Evolutionary conservation across 352 stramenopile genomes (phyloP).

Genomic region (Pythium dissotocum): DNA sequence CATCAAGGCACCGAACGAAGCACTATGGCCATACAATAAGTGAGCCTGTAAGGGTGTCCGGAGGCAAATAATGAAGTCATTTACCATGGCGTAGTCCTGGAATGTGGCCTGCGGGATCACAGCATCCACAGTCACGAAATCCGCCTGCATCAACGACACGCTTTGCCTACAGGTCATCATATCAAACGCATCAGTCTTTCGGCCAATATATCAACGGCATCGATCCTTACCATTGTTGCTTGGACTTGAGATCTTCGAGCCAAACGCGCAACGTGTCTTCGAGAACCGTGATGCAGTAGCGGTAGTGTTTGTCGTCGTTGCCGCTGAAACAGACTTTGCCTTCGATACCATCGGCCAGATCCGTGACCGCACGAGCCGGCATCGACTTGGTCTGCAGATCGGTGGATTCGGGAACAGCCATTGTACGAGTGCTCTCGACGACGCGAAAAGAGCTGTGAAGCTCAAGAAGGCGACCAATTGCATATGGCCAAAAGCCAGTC

Average conservation of each 20-base stretch:
- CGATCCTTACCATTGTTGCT: conserved; percentile 13
- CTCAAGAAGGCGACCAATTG: no score
- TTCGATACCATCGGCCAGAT: background rate
- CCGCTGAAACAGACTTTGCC: background rate
- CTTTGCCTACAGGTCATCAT: conserved; percentile 6
- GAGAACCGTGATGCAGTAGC: background rate
- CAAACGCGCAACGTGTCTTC: conserved; percentile 12
- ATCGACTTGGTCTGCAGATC: background rate
- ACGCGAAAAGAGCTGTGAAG: background rate
- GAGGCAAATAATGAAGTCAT: no score
- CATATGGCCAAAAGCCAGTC: background rate
- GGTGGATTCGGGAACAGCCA: background rate
- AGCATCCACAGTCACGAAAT: conserved; percentile 1
- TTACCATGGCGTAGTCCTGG: conserved; percentile 1
- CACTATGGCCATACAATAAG: background rate
- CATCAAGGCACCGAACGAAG: conserved; percentile 1
- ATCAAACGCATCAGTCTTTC: background rate
- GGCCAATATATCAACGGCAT: background rate
- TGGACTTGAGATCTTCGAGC: conserved; percentile 18
- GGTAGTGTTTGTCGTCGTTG: background rate
- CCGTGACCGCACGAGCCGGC: background rate
- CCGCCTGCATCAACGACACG: background rate
- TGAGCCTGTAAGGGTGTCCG: no score
- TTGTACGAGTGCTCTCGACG: background rate
- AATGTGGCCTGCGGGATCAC: background rate